A percentile compares a stretch with the other conserved stretches of the same genome.
Conservation (phyloP, 1,139 yeast species). For the Magnusiomyces ingens region DNA sequence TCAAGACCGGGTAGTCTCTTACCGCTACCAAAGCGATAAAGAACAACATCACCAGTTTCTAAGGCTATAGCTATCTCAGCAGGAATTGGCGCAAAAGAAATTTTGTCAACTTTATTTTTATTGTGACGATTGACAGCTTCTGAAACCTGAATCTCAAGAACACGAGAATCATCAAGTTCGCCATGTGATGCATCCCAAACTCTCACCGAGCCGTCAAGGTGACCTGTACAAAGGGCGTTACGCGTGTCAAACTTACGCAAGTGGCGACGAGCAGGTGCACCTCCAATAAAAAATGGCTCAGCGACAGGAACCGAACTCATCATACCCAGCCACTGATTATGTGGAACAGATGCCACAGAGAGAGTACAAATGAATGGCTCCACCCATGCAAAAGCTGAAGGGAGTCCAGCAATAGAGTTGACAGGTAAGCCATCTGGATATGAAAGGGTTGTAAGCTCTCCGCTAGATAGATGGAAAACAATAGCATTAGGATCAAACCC, state of each 20-base stretch:
- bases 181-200: constrained; percentile 78
- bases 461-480: constrained; percentile 52
- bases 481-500: constrained; percentile 39
- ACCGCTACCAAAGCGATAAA: constrained; percentile 59
- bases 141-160: constrained; percentile 49
- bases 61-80: constrained; percentile 72
- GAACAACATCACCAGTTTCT: constrained; percentile 63
- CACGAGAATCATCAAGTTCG: constrained; percentile 56
- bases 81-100: constrained; percentile 70
- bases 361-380: constrained; percentile 64
- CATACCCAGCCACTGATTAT: constrained; percentile 72
- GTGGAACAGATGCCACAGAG: constrained; percentile 48
- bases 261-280: constrained; percentile 55
- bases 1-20: constrained; percentile 1
- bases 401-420: constrained; percentile 57
- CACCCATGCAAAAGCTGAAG: constrained; percentile 72
- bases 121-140: constrained; percentile 40
- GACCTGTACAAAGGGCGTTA: constrained; percentile 72
- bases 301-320: constrained; percentile 39
- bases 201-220: constrained; percentile 69
- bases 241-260: constrained; percentile 55
- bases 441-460: constrained; percentile 47
- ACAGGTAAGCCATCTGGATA: constrained; percentile 51
- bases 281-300: constrained; percentile 54
- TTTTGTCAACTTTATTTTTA: constrained; percentile 44